Conservation (phyloP, 1,284 basidiomycete genomes). For the Xerocomus nothofagi region DNA sequence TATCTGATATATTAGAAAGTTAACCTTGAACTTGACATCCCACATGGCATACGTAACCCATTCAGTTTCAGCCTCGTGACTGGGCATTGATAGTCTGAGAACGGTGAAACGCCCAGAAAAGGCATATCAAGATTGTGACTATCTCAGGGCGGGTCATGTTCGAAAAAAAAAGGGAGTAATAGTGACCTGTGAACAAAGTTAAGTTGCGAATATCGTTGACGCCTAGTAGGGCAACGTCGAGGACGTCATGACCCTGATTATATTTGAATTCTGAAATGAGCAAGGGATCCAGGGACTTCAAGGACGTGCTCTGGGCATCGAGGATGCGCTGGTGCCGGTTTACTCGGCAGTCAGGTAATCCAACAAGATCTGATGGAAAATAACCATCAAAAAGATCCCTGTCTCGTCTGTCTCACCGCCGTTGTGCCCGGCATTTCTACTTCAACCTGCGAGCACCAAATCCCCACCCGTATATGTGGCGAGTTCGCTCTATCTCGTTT, state of each 20-base stretch:
- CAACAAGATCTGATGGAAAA: constrained; percentile 5
- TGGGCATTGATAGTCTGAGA: constrained; percentile 3
- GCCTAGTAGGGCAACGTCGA: constrained; percentile 8
- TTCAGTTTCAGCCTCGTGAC: constrained; percentile 26
- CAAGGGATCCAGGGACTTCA: constrained; percentile 12
- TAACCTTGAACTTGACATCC: constrained; percentile 30
- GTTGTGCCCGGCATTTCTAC: constrained; percentile 10
- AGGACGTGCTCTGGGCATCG: constrained; percentile 4
- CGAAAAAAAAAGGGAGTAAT: constrained; percentile 11
- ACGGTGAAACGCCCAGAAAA: constrained; percentile 10
- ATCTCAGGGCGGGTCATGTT: constrained; percentile 14
- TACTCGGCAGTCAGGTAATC: constrained; percentile 14
- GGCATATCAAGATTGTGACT: constrained; percentile 21
- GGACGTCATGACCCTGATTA: constrained; percentile 34
- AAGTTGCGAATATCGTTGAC: constrained; percentile 19
- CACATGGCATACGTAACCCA: constrained; percentile 26
- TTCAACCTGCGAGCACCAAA: constrained; percentile 9
- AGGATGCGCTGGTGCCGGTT: constrained; percentile 7
- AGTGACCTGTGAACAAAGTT: constrained; percentile 24
- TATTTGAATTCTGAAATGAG: constrained; percentile 17
- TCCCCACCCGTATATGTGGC: constrained; percentile 15
- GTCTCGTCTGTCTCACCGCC: constrained; percentile 9
- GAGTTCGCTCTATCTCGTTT: constrained; percentile 7
- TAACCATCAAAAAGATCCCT: constrained; percentile 3
- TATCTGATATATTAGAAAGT: constrained; percentile 20